Base-by-base conservation (phyloP, 495 filamentous ascomycete species). In the Annulohypoxylon bovei region DNA sequence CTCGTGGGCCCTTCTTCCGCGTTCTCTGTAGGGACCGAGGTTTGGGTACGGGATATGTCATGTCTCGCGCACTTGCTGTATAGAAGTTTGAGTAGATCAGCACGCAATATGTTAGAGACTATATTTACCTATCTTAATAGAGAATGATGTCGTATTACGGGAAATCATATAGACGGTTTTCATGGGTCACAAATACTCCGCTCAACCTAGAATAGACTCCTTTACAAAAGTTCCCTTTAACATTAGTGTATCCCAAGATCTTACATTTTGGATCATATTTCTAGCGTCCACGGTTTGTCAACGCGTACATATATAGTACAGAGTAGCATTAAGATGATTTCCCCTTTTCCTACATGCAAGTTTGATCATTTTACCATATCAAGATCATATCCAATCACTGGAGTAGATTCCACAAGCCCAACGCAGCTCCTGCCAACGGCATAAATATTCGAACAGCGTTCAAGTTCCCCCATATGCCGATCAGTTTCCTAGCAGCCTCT, bases 371-470 rank as follows among this genome's bases (percentile, higher is more conserved):
- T 30, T 46, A 33, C 25, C 18, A n/a, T 47, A 9, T 14, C 23
- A 53, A 12, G 30, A 23, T 14, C 8, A 1, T 20, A 20, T 16
- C 5, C 30, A 44, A 60, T 71, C 37, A 75, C 27, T 65, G 68
- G 9, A 80, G 37, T 30, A 75, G 32, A 18, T 77, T 74, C 71
- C 75, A 80, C 16, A 77, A 60, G 4, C 73, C 78, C 2, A 81
- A 59, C n/a, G 70, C 32, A 12, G 72, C 80, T 3, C 77, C 82
- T 6, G 74, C 60, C 5, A 83, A 37, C 0, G 82, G 82, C 16
- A 83, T 77, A 14, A 81, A 16, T 4, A 76, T 67, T 20, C 83
- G 68, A 22, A 78, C 64, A 1, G 46, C 65, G 68, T 83, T 85
- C 1, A 84, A 49, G 6, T 65, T 58, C 18, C 59, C 76, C 83